Percentiles rank a stretch among this genome's conserved stretches.
These are phyloP conservation scores for Elsinoe fawcettii DNA, from an alignment of 2,329 filamentous ascomycete genomes.

Conservation along the genomic window DNA sequence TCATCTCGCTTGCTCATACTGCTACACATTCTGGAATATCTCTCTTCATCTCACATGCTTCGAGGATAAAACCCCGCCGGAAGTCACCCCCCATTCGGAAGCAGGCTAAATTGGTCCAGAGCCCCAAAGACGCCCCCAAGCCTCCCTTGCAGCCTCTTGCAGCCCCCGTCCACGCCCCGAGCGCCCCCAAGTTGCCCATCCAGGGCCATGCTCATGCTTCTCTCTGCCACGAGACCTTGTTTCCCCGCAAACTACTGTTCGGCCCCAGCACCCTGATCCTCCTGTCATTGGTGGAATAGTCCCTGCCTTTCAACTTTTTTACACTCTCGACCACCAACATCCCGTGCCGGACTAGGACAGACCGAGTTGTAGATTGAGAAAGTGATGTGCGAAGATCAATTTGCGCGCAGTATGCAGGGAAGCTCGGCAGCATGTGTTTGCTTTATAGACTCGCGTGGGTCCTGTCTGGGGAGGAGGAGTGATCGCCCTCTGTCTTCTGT, in stretches of 20 bases:
- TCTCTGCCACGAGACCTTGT: conserved; percentile 6
- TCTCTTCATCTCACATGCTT: background rate
- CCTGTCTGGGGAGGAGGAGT: background rate
- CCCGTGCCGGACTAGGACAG: conserved; percentile 12
- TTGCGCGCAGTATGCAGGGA: conserved; percentile 7
- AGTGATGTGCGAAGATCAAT: conserved; percentile 13
- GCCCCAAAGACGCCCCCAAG: background rate
- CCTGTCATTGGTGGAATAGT: conserved; percentile 8
- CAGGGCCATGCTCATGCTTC: background rate
- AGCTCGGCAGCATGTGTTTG: background rate
- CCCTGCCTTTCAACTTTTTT: background rate
- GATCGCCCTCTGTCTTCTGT: conserved; percentile 7
- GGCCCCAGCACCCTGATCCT: background rate
- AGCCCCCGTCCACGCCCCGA: background rate
- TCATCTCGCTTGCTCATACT: background rate
- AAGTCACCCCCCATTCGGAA: conserved; percentile 5
- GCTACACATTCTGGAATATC: background rate
- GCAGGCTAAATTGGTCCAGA: conserved; percentile 2
- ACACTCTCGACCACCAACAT: background rate
- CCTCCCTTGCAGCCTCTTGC: background rate
- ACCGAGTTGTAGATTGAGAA: background rate
- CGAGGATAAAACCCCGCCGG: conserved; percentile 9
- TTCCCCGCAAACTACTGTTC: conserved; percentile 5
- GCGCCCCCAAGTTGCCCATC: background rate
- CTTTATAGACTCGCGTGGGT: conserved; percentile 9